Evolutionary conservation across 2,329 filamentous ascomycete genomes (phyloP), one percentile per base, ranked within the genome.

Genomic region (Ciborinia camelliae): DNA sequence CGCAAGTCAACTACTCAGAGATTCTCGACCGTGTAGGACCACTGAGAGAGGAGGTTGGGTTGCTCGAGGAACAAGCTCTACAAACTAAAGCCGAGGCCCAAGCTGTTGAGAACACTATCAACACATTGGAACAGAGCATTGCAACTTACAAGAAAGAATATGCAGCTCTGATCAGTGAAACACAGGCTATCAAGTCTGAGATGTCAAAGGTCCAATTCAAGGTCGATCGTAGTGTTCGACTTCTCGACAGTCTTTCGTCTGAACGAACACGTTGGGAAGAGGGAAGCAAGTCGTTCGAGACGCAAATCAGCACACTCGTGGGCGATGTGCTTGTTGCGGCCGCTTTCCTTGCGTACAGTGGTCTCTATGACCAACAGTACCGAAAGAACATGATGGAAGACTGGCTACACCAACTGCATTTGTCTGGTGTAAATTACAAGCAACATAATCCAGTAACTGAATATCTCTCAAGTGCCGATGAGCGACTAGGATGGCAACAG

Each of bases 151-250:
- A 98, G 84, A 89, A 86, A 0, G 95, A 99, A 79, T 99, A 99
- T 74, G 94, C 93, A 53, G 89, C 91, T 8, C 85, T 99, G 67
- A 97, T 99, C 76, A 97, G 93, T 77, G 92, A 99, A 80, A 97
- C 93, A 0, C 91, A 98, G 76, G 91, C 92, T 5, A 98, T 99
- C 85, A 98, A 98, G 81, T 82, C 90, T 0, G 95, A 99, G 79
- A 98, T 99, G 95, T 87, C 88, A 67, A 89, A 92, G 67, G 95
- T 99, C 9, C 90, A 99, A 77, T 97, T 93, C 82, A 99, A 99
- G 84, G 95, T 99, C 64, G 92, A 98, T 76, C 89, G 95, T 75
- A 98, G 94, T 80, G 91, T 97, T 68, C 89, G 92, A 73, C 83
- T 99, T 55, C 87, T 99, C 26, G 94, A 97, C 78, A 97, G 93